A percentile compares a stretch with the other conserved stretches of the same genome.
Evolutionary conservation across 768 basidiomycete species (phyloP).

Genomic region (Leccinum arenicola): DNA sequence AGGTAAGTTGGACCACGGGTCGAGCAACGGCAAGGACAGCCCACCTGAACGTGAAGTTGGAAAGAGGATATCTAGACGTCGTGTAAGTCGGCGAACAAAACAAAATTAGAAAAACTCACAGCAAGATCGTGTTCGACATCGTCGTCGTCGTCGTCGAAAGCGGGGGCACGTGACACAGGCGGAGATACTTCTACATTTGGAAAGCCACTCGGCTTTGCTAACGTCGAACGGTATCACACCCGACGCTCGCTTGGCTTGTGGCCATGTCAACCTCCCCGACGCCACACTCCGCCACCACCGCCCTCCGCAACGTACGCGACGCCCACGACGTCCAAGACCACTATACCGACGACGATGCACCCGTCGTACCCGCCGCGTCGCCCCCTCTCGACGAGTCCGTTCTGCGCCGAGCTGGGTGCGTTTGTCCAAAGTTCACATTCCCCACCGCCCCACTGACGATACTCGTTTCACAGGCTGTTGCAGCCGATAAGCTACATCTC

Average conservation of each 20-base stretch:
- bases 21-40: slow-evolving; percentile 2
- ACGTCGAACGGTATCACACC: slow-evolving; percentile 3
- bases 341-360: slow-evolving; percentile 11
- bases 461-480: slow-evolving; percentile 43
- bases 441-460: not conserved
- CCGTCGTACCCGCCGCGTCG: slow-evolving; percentile 14
- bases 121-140: slow-evolving; percentile 51
- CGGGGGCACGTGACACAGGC: slow-evolving; percentile 14
- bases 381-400: slow-evolving; percentile 38
- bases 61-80: slow-evolving; percentile 65
- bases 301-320: not conserved
- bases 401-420: slow-evolving; percentile 56
- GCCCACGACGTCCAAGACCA: not conserved
- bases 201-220: not conserved
- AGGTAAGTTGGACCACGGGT: slow-evolving; percentile 9
- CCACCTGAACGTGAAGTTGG: slow-evolving; percentile 91
- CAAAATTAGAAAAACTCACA: slow-evolving; percentile 26
- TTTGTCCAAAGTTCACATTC: slow-evolving; percentile 4
- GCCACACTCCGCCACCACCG: not conserved
- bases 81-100: not conserved
- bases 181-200: slow-evolving; percentile 7
- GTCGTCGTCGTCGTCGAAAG: slow-evolving; percentile 12
- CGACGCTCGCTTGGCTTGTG: not conserved
- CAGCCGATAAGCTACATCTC: slow-evolving; percentile 50
- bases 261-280: slow-evolving; percentile 11